phyloP scores from a whole-genome alignment of 2,329 filamentous ascomycete genomes.

The Juglanconis sp. region DNA sequence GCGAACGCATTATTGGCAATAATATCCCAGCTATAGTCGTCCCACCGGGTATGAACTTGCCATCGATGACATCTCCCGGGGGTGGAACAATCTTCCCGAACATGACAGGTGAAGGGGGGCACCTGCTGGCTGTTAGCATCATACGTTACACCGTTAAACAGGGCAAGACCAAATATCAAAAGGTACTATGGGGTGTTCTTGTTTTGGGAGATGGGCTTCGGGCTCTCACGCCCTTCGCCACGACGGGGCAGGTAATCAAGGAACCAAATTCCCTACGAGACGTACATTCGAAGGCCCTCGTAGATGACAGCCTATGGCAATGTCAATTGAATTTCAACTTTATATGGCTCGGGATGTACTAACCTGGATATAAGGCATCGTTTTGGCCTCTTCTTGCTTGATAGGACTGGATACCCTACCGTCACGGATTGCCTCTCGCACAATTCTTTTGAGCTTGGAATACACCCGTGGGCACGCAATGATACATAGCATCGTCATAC shows the following conservation, averaged over 20 bases:
- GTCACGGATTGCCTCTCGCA: neutral
- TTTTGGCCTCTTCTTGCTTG: slow-evolving; percentile 15
- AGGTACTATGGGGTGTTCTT: too few species aligned
- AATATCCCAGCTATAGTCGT: slow-evolving; percentile 23
- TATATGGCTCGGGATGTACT: neutral
- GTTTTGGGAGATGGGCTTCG: too few species aligned
- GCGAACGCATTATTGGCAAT: slow-evolving; percentile 11
- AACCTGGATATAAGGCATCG: slow-evolving; percentile 22
- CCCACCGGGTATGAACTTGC: slow-evolving; percentile 28
- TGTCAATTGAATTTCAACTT: neutral
- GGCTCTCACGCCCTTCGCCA: too few species aligned
- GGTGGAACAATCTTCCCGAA: slow-evolving; percentile 25
- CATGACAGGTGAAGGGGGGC: neutral
- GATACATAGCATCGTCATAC: slow-evolving; percentile 31
- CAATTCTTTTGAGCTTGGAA: slow-evolving; percentile 15
- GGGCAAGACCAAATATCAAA: too few species aligned
- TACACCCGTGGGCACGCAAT: slow-evolving; percentile 14
- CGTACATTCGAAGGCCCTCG: slow-evolving; percentile 22
- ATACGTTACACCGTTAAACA: neutral
- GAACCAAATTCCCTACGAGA: neutral
- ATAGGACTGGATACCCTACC: slow-evolving; percentile 16
- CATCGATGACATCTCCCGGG: slow-evolving; percentile 27
- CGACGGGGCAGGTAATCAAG: too few species aligned
- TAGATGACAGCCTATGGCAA: slow-evolving; percentile 17
- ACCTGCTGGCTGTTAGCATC: neutral